Percentiles rank a stretch among this genome's conserved stretches.
Conservation (phyloP, 2,329 filamentous ascomycete species). For the Microcyclospora tardicrescens region DNA sequence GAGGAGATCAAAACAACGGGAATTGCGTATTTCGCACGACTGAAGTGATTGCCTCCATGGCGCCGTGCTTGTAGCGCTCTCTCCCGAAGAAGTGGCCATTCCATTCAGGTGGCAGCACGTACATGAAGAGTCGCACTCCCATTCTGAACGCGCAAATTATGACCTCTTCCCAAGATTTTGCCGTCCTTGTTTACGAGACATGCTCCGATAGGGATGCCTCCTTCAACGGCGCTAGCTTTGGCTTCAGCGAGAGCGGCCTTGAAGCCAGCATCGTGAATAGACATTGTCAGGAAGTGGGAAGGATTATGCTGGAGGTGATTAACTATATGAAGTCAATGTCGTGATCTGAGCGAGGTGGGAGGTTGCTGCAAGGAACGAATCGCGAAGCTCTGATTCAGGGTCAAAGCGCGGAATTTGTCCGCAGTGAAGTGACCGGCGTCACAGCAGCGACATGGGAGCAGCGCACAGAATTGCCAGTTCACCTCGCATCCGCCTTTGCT, state of each 20-base stretch:
- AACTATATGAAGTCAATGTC: constrained; percentile 5
- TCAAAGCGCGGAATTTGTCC: too few species aligned
- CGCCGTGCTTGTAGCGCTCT: too few species aligned
- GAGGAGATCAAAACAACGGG: background rate
- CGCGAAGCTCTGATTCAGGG: too few species aligned
- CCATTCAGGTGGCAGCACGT: constrained; percentile 7
- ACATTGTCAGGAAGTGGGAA: constrained; percentile 10
- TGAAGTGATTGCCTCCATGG: too few species aligned
- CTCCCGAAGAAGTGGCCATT: background rate
- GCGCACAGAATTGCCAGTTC: too few species aligned
- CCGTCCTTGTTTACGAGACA: constrained; percentile 56
- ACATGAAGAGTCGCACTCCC: constrained; percentile 60
- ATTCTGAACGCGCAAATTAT: constrained; percentile 64
- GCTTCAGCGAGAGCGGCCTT: constrained; percentile 46
- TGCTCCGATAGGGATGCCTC: constrained; percentile 45
- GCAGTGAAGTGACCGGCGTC: too few species aligned
- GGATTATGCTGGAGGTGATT: background rate
- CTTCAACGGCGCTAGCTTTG: constrained; percentile 41
- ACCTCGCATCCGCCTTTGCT: too few species aligned
- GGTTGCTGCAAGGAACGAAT: too few species aligned
- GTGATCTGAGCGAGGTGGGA: too few species aligned
- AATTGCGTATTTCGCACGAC: too few species aligned
- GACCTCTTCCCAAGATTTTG: constrained; percentile 55
- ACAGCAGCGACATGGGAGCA: too few species aligned
- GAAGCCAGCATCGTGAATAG: constrained; percentile 38